A percentile compares a stretch with the other conserved stretches of the same genome.
These are phyloP conservation scores for Xylaria longipes DNA, from an alignment of 495 filamentous ascomycete genomes.

Conservation along the genomic window DNA sequence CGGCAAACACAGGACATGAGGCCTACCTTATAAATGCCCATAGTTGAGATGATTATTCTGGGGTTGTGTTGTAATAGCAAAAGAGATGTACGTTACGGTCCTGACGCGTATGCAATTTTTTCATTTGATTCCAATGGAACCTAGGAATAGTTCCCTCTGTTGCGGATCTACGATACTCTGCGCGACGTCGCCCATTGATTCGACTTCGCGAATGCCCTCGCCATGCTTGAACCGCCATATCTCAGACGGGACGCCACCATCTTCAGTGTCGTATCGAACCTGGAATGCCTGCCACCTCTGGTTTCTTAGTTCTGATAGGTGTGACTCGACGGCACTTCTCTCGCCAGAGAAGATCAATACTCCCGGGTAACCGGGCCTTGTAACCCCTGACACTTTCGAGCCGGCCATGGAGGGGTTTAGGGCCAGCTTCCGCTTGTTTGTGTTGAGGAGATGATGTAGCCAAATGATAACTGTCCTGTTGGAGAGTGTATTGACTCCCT, in stretches of 20 bases:
- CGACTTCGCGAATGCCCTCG: constrained; percentile 22
- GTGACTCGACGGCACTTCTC: constrained; percentile 20
- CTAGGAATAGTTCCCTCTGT: constrained; percentile 17
- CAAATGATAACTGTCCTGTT: constrained; percentile 26
- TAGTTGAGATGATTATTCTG: not conserved
- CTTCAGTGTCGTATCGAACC: constrained; percentile 25
- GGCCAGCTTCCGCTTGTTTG: constrained; percentile 29
- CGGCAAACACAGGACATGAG: not conserved
- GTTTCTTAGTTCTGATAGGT: constrained; percentile 24
- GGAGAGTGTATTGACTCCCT: not conserved
- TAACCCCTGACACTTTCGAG: constrained; percentile 18
- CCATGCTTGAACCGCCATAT: constrained; percentile 26
- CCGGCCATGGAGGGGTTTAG: constrained; percentile 15
- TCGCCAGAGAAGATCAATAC: constrained; percentile 26
- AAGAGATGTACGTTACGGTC: not conserved
- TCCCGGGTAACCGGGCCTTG: constrained; percentile 27
- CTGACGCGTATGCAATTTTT: not conserved
- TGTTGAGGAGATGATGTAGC: constrained; percentile 30
- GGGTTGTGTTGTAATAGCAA: not conserved
- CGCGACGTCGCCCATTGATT: constrained; percentile 23
- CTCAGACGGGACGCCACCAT: constrained; percentile 9
- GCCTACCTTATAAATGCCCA: not conserved
- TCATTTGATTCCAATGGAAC: constrained; percentile 29
- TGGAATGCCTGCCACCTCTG: constrained; percentile 30
- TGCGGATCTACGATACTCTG: constrained; percentile 17